These are phyloP conservation scores for Metschnikowia cubensis DNA, from an alignment of 805 yeast species.

Conservation along the genomic window DNA sequence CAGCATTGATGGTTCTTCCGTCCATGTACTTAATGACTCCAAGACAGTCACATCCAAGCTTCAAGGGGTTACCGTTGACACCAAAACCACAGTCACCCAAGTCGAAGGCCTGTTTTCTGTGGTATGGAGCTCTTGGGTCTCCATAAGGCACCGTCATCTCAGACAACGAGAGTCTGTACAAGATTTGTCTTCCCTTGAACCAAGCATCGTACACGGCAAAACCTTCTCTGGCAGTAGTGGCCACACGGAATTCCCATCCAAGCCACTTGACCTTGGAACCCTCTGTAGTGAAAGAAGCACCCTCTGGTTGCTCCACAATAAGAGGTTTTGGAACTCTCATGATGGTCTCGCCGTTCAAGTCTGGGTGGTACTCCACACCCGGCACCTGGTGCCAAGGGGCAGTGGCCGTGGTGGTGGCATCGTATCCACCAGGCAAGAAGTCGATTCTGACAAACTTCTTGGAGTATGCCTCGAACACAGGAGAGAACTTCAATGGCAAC, in stretches of 20 bases:
- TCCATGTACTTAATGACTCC: constrained; percentile 76
- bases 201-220: constrained; percentile 66
- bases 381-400: constrained; percentile 57
- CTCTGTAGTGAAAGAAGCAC: constrained; percentile 61
- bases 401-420: constrained; percentile 55
- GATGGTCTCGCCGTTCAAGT: constrained; percentile 49
- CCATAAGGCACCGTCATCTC: constrained; percentile 91
- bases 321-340: constrained; percentile 65
- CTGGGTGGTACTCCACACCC: constrained; percentile 71
- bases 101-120: constrained; percentile 84
- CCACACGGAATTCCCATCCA: constrained; percentile 76
- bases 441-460: constrained; percentile 66
- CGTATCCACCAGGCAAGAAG: constrained; percentile 67
- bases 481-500: constrained; percentile 67
- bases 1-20: constrained; percentile 49
- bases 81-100: constrained; percentile 86
- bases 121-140: constrained; percentile 79
- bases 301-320: constrained; percentile 70
- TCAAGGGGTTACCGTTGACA: constrained; percentile 61
- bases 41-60: constrained; percentile 77
- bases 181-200: constrained; percentile 72
- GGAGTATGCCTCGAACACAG: constrained; percentile 63
- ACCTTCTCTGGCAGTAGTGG: constrained; percentile 74
- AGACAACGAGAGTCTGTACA: constrained; percentile 68
- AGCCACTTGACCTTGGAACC: constrained; percentile 71